Conservation (phyloP, 345 rosid species). For the Rhodomyrtus tomentosa region DNA sequence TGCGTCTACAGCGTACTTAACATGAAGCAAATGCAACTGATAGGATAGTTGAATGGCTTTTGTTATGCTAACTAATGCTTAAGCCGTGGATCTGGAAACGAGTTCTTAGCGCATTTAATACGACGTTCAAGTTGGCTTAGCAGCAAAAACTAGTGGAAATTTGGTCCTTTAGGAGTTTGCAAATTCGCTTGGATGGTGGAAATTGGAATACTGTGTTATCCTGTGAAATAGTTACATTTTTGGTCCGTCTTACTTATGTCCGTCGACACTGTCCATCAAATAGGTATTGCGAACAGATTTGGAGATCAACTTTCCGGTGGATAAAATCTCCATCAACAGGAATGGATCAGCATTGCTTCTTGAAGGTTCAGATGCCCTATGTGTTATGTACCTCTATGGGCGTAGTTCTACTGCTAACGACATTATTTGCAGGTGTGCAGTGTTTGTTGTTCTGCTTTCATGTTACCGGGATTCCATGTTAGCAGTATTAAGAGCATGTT, state of each 20-base stretch:
- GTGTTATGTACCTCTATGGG: constrained; percentile 73
- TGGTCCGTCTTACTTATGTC: neutral
- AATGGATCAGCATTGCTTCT: constrained; percentile 72
- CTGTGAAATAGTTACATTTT: neutral
- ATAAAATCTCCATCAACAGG: constrained; percentile 67
- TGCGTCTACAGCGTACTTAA: neutral
- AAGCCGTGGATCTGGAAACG: neutral
- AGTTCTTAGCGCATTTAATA: neutral
- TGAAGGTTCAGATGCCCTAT: constrained; percentile 51
- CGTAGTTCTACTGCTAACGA: constrained; percentile 41
- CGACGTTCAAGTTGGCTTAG: neutral
- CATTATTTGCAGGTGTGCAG: constrained; percentile 61
- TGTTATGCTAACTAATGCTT: neutral
- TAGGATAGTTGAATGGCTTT: neutral
- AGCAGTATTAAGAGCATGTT: neutral
- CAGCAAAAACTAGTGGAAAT: neutral
- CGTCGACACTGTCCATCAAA: neutral
- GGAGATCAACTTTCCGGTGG: constrained; percentile 37
- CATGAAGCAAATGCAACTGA: neutral
- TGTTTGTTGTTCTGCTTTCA: neutral
- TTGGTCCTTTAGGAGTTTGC: neutral
- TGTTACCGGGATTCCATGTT: neutral
- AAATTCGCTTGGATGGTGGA: neutral
- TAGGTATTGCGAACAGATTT: constrained; percentile 68
- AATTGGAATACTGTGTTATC: neutral